Percentiles rank a stretch among this genome's conserved stretches.
Conservation (phyloP, 306 rosid genomes). For the Castanea crenata region DNA sequence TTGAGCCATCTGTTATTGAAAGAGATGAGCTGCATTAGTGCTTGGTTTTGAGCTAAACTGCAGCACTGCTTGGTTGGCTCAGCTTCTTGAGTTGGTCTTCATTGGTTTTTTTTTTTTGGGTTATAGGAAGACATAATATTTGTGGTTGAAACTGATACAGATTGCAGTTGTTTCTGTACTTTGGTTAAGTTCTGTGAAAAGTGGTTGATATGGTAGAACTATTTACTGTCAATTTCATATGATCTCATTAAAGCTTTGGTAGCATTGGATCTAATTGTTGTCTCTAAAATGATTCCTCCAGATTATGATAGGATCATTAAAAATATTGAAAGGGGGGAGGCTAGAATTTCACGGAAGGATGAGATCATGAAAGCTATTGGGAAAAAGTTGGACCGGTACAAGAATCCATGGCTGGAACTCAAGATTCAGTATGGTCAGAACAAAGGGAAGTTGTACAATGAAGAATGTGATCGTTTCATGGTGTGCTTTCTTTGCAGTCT, state of each 20-base stretch:
- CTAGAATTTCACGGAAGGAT: constrained; percentile 93
- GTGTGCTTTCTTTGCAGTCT: constrained; percentile 25
- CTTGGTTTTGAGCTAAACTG: constrained; percentile 1
- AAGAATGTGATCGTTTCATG: constrained; percentile 99
- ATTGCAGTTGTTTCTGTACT: neutral
- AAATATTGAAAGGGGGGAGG: constrained; percentile 98
- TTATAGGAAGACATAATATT: neutral
- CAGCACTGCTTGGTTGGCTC: constrained; percentile 2
- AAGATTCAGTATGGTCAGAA: constrained; percentile 97
- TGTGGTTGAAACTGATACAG: neutral
- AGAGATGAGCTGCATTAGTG: neutral
- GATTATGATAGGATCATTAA: constrained; percentile 95
- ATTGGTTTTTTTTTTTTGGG: neutral
- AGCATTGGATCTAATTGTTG: neutral
- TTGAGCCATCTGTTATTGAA: neutral
- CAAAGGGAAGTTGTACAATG: constrained; percentile 94
- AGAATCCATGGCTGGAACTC: constrained; percentile 98
- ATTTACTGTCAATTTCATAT: neutral
- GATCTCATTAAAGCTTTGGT: neutral
- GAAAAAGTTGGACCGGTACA: constrained; percentile 95
- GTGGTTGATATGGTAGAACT: neutral
- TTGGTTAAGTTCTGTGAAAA: neutral
- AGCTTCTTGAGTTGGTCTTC: neutral
- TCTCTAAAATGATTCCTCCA: constrained; percentile 26
- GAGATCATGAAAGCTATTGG: constrained; percentile 99